A percentile compares a stretch with the other conserved stretches of the same genome.
Evolutionary conservation across 352 stramenopile species (phyloP).

Genomic region (Globisporangium splendens): DNA sequence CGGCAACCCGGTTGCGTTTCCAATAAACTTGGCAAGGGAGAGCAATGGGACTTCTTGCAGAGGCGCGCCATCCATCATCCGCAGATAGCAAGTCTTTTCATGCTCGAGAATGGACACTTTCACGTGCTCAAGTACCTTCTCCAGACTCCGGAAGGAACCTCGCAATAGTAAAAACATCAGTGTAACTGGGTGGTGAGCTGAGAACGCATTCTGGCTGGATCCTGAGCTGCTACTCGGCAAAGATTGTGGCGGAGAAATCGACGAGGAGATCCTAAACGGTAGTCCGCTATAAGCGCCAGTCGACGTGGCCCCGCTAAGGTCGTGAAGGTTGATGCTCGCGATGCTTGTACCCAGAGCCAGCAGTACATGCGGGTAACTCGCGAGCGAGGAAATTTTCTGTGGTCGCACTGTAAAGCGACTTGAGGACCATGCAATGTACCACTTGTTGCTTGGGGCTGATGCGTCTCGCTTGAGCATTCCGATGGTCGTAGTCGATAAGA

Average conservation of each 20-base stretch:
- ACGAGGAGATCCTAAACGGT: conserved; percentile 12
- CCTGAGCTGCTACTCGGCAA: not conserved
- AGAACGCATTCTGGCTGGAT: conserved; percentile 19
- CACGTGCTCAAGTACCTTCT: conserved; percentile 54
- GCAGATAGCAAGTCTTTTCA: conserved; percentile 74
- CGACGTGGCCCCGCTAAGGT: conserved; percentile 29
- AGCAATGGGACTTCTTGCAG: conserved; percentile 49
- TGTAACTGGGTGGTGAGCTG: conserved; percentile 54
- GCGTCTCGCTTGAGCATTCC: conserved; percentile 58
- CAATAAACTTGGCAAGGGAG: conserved; percentile 45
- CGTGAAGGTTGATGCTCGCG: conserved; percentile 49
- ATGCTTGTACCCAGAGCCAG: conserved; percentile 49
- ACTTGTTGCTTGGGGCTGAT: conserved; percentile 34
- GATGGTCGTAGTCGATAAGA: conserved; percentile 61
- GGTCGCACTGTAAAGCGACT: conserved; percentile 55
- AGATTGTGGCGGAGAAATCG: not conserved
- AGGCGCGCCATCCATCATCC: conserved; percentile 58
- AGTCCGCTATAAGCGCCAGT: conserved; percentile 7
- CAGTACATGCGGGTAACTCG: conserved; percentile 46
- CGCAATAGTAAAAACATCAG: conserved; percentile 69
- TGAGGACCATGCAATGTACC: conserved; percentile 57
- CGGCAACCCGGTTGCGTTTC: conserved; percentile 11
- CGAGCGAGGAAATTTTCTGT: conserved; percentile 45
- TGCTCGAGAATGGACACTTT: conserved; percentile 54
- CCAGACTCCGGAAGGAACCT: conserved; percentile 59